Base-by-base conservation (phyloP, 176 grass and related monocot genomes). In the Phoenix roebelenii region DNA sequence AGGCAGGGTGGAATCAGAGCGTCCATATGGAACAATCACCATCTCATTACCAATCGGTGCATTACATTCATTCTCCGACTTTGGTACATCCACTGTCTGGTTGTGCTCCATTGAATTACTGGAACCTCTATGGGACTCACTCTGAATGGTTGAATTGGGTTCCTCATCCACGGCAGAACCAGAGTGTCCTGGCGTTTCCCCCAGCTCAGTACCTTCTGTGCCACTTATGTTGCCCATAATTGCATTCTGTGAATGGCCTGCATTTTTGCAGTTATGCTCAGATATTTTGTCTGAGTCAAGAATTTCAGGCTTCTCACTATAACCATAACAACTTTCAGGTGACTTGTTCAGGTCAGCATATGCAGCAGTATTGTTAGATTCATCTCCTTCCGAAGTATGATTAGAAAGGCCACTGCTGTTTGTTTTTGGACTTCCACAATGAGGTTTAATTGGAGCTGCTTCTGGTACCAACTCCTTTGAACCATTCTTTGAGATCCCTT, bases 341-440 rank as follows among this genome's bases (percentile, higher is more conserved):
- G 76, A 85, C 60, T 98, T 98, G 49, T 98, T 98, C 57, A 98
- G 80, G 77, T 98, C 93, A 71, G 93, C 74, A 73, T 88, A 98
- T 64, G 86, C 76, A 7, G 87, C 57, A 44, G 35, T 44, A 48
- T 90, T 88, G 50, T 85, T 85, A 12, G 84, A 91, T 64, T 97
- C 92, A 51, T 87, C 84, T 51, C 92, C 78, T 70, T 91, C 92
- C 16, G 84, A 97, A 7, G 85, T 85, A 55, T 84, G 92, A 80
- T 97, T 85, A 23, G 87, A 88, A 35, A 80, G 74, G n/a, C 79
- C 87, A 83, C 77, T 75, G 69, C 92, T 91, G 25, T 86, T 84
- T 88, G 92, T 68, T 85, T 91, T 86, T 25, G 66, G 74, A 74
- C 87, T 91, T 67, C 70, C 49, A 28, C 77, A 74, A 58, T 70